Evolutionary conservation across 1,284 basidiomycete species (phyloP), one percentile per base, ranked within the genome.

Genomic region (Cutaneotrichosporon dermatis): DNA sequence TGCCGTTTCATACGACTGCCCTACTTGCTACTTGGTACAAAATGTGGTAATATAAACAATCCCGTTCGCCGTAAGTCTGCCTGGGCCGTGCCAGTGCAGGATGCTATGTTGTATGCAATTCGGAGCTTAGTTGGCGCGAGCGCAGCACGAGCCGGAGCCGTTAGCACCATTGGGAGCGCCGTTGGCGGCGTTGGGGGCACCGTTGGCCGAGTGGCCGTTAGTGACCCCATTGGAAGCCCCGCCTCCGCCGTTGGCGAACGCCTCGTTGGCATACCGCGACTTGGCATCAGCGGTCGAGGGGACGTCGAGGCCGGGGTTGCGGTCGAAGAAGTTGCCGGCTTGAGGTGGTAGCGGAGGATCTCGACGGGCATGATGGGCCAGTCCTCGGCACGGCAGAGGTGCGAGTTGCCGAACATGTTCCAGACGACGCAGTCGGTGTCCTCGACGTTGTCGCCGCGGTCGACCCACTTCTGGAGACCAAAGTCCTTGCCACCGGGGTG

Each of bases 281-380:
- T 72, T 68, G 35, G 37, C 56, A 60, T 74, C 72, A 9, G 65
- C 68, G n/a, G 35, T 64, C 33, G 56, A 57, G 4, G 72, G 71
- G 4, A 74, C 68, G 44, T 72, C 72, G 36, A 74, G 62, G 33
- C 69, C 69, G 6, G 71, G 72, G 52, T 70, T 72, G 16, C 66
- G 60, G 51, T 65, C 64, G 52, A 94, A 96, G 84, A 44, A 44
- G 25, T n/a, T 2, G 42, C 10, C 8, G 93, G 93, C 72, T 90
- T 90, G 79, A 95, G 85, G 35, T 84, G 79, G 53, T 92, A 74
- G 57, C 78, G 83, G 33, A 92, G 63, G 63, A 88, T 84, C 70
- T 95, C 92, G 16, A 87, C 86, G 1, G 92, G 92, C 92, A 95
- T 95, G 41, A 90, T 89, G 9, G 69, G 69, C 67, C 69, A 71